Evolutionary conservation across 352 stramenopile genomes (phyloP).

Genomic region (Pythium brassicae): DNA sequence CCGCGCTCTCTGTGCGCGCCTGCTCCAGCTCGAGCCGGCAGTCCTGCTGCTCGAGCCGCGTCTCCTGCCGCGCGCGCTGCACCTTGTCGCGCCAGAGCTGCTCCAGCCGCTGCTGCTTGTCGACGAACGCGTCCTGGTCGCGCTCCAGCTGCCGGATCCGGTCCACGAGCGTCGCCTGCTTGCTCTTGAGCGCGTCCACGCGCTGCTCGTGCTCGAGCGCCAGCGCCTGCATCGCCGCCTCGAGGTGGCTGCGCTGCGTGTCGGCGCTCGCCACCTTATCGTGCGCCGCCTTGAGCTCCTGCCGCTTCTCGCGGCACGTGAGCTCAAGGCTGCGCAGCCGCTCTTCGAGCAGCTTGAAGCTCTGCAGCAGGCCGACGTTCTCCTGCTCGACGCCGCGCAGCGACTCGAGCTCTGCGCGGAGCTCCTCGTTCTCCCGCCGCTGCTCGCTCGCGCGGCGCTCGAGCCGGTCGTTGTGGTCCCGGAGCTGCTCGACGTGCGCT

Average conservation of each 20-base stretch:
- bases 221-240: conserved; percentile 24
- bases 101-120: conserved; percentile 18
- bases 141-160: conserved; percentile 34
- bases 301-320: conserved; percentile 22
- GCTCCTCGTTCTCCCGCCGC: conserved; percentile 34
- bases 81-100: conserved; percentile 31
- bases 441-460: conserved; percentile 26
- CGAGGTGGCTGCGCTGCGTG: conserved; percentile 31
- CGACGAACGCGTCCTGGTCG: conserved; percentile 20
- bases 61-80: conserved; percentile 14
- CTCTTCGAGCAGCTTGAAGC: conserved; percentile 51
- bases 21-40: conserved; percentile 22
- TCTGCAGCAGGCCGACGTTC: conserved; percentile 50
- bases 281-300: conserved; percentile 17
- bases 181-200: conserved; percentile 14
- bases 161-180: conserved; percentile 23
- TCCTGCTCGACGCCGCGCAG: conserved; percentile 43
- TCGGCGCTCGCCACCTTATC: conserved; percentile 21
- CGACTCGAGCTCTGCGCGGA: conserved; percentile 33
- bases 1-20: conserved; percentile 22
- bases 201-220: conserved; percentile 28
- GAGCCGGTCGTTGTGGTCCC: conserved; percentile 33
- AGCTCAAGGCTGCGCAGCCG: conserved; percentile 37
- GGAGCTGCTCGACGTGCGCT: conserved; percentile 48
- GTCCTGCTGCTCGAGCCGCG: conserved; percentile 20